Base-by-base conservation (phyloP, 2,329 filamentous ascomycete genomes). In the Tolypocladium cylindrosporum region DNA sequence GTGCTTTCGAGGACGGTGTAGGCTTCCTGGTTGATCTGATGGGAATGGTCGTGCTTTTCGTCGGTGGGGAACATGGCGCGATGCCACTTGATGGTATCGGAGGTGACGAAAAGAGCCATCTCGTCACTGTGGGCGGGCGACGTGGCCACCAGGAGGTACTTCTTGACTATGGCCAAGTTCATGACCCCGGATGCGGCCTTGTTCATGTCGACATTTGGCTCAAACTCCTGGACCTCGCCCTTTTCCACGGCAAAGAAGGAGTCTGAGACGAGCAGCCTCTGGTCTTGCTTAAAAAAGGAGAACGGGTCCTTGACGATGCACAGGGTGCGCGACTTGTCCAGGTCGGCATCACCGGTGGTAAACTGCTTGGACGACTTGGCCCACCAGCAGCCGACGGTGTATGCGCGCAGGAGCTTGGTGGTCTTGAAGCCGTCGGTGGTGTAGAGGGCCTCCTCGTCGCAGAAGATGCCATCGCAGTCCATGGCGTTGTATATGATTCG, bases 1-100 rank as follows among this genome's bases (percentile, higher is more conserved):
- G 94, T 97, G 67, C 92, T 94, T 74, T 97, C 93, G 45, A 99
- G 80, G 54, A 99, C 83, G 0, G 94, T 99, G 72, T 97, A 99
- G 3, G 90, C 90, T 69, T 93, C 84, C 69, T 96, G 88, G 61
- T 91, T 82, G 66, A 92, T 74, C 54, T 68, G 71, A 59, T 77
- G 75, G 48, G 80, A 90, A 71, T 96, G 91, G 60, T 90, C 87
- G 61, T 77, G 75, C 51, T 77, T 88, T 70, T 96, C 91, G 61
- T 89, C 87, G 51, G 85, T 84, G 9, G 86, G 88, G 72, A 99
- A 97, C 68, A 96, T 84, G 59, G 93, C 93, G 56, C 91, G 86
- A 71, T 97, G 91, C 94, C 94, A 99, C 57, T 81, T 86, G 55
- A 85, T 78, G 14, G 90, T 87, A 70, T 99, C 91, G 64, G 89